Base-by-base conservation (phyloP, 1,284 basidiomycete genomes). In the Trichosporon coremiiforme region DNA sequence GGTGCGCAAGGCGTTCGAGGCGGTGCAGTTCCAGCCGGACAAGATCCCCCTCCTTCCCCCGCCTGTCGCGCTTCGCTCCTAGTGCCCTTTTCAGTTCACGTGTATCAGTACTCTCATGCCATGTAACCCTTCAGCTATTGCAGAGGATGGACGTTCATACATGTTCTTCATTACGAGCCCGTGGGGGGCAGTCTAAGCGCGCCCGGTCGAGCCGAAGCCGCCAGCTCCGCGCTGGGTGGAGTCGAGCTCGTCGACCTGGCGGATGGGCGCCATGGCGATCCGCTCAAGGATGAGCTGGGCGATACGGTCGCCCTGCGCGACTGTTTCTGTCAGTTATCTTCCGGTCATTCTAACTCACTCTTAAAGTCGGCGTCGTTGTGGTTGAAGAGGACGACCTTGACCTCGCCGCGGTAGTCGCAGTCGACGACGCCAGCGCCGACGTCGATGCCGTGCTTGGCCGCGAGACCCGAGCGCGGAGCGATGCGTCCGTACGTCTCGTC, bases 391-490 rank as follows among this genome's bases (percentile, higher is more conserved):
- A 99, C 86, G n/a, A 98, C 93, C 80, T 92, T 95, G 68, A 99
- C 88, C 8, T 90, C 86, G 4, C 97, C 96, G 47, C 97, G 88
- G 83, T 99, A 99, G 82, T 99, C 96, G 12, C 93, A 91, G 75
- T 99, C 97, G 70, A 99, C 89, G 20, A 99, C 96, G 41, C 96
- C 96, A 5, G 96, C 97, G 0, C 96, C 96, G 0, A 93, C 95
- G 81, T 97, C 92, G 72, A 99, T 98, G 87, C 94, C 94, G 84
- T 94, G 95, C 82, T 99, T 99, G 31, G 91, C 91, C 4, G 96
- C 95, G 15, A 98, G 88, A 5, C 96, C 96, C 77, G 91, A 94
- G 15, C 96, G 88, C 6, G 96, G 95, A 1, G 96, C 96, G 70
- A 99, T 91, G 65, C 97, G 92, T 70, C 95, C 96, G 80, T 99